Base-by-base conservation (phyloP, 352 stramenopile species). In the Bremia lactucae region DNA sequence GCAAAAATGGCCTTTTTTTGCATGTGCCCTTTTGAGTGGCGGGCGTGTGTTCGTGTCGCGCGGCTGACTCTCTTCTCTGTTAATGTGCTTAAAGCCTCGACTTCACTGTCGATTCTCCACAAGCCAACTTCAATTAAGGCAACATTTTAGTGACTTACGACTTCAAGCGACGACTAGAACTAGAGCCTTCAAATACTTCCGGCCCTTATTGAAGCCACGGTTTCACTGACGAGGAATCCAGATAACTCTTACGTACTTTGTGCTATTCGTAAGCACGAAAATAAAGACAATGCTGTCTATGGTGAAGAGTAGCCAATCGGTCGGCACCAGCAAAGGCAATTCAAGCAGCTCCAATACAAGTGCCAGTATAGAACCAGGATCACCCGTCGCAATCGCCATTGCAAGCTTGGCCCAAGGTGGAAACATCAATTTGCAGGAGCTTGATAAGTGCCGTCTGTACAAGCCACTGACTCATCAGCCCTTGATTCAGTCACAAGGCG, bases 61-160 rank as follows among this genome's bases (percentile, higher is more conserved):
- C 28, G 34, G 43, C 56, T 74, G 56, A 66, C 57, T 69, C 52
- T 63, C 52, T 62, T 38, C 42, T 59, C 40, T 59, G 55, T 28
- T 38, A 24, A 35, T 58, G 35, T 63, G 72, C 68, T 86, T 86
- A 70, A 83, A 86, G 72, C 65, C 52, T 20, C 48, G 41, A 46
- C 55, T 55, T 59, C 51, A 66, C 42, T 68, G 36, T 54, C 23
- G 40, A 67, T 63, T 67, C 63, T 40, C 47, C 53, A 63, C 48
- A 62, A 83, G 64, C 70, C 70, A 87, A 83, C 73, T 87, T 87
- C 73, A 87, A 87, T 56, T 46, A 24, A 59, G 34, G n/a, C 41
- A 31, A 31, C 29, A 35, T 28, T 16, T 8, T 10, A 36, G 13
- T 16, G 11, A 18, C 6, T 14, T 20, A 10, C 19, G 2, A 36